A percentile compares a stretch with the other conserved stretches of the same genome.
These are phyloP conservation scores for Infundibulicybe gibba DNA, from an alignment of 768 basidiomycete genomes.

Conservation along the genomic window DNA sequence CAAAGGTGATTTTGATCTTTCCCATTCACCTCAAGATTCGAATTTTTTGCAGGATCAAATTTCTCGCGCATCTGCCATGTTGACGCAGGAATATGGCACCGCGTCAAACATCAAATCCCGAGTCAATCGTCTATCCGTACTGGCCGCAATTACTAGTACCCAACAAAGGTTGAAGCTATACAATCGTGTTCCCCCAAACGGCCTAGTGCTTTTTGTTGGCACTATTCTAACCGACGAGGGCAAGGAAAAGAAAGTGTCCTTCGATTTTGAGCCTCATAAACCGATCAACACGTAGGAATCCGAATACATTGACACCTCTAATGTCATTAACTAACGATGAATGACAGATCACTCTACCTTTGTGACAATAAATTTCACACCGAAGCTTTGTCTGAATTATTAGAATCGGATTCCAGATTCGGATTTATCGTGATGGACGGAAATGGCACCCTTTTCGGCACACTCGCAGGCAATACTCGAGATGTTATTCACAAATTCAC, in stretches of 20 bases:
- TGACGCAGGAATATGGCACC: conserved; percentile 97
- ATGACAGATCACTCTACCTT: conserved; percentile 84
- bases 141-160: conserved; percentile 97
- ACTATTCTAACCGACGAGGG: conserved; percentile 98
- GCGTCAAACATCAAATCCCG: conserved; percentile 99
- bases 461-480: conserved; percentile 94
- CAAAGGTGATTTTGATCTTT: conserved; percentile 54
- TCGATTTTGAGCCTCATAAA: conserved; percentile 98
- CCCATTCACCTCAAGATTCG: conserved; percentile 7
- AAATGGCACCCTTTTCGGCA: conserved; percentile 96
- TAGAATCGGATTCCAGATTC: conserved; percentile 96
- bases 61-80: conserved; percentile 90
- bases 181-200: conserved; percentile 94
- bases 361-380: conserved; percentile 99
- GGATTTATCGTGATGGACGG: conserved; percentile 99
- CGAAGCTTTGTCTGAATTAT: conserved; percentile 91
- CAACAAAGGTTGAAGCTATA: conserved; percentile 97
- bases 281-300: conserved; percentile 91
- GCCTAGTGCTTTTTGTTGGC: conserved; percentile 95
- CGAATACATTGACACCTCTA: neutral
- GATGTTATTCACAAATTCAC: conserved; percentile 98
- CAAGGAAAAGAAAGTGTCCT: conserved; percentile 99
- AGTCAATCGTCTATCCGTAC: conserved; percentile 94
- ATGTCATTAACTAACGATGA: neutral
- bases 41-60: conserved; percentile 71